A percentile compares a stretch with the other conserved stretches of the same genome.
phyloP scores from a whole-genome alignment of 2,329 filamentous ascomycete genomes.

The Microcyclosporella mali region DNA sequence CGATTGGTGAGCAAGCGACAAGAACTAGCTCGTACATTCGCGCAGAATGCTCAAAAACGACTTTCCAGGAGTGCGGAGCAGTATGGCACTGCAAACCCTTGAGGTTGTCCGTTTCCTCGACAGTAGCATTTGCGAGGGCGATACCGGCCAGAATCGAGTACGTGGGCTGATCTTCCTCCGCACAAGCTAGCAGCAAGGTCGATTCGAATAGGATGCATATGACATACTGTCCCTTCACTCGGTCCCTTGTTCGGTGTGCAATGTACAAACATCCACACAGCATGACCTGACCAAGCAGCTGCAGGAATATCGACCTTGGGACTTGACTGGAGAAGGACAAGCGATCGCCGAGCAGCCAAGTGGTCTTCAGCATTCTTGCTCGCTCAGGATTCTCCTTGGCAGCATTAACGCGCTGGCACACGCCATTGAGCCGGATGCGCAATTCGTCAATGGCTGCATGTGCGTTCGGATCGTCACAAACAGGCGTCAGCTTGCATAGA shows the following conservation, averaged over 20 bases:
- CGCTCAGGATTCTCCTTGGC: slow-evolving; percentile 71
- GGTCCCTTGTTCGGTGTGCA: slow-evolving; percentile 67
- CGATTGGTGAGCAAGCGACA: slow-evolving; percentile 74
- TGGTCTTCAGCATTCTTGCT: slow-evolving; percentile 67
- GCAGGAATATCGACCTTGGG: slow-evolving; percentile 50
- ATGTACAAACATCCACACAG: slow-evolving; percentile 79
- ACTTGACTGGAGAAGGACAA: slow-evolving; percentile 69
- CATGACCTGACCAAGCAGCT: slow-evolving; percentile 70
- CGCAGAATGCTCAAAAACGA: slow-evolving; percentile 72
- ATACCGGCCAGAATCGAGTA: slow-evolving; percentile 74
- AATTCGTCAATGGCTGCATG: slow-evolving; percentile 74
- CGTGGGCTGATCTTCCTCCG: slow-evolving; percentile 56
- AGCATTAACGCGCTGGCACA: slow-evolving; percentile 73
- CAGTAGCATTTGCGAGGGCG: slow-evolving; percentile 55
- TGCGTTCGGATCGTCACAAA: slow-evolving; percentile 75
- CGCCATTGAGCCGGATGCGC: slow-evolving; percentile 64
- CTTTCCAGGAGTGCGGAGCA: slow-evolving; percentile 84
- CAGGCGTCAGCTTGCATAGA: slow-evolving; percentile 73
- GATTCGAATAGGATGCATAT: slow-evolving; percentile 77
- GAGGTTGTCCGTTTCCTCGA: slow-evolving; percentile 70
- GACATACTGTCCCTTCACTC: slow-evolving; percentile 72
- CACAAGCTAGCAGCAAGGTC: slow-evolving; percentile 68
- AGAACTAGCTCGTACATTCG: slow-evolving; percentile 78
- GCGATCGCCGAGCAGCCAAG: slow-evolving; percentile 77
- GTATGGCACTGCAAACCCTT: slow-evolving; percentile 79